Base-by-base conservation (phyloP, 2,329 filamentous ascomycete species). In the Nannizziopsis arthrosporioides region DNA sequence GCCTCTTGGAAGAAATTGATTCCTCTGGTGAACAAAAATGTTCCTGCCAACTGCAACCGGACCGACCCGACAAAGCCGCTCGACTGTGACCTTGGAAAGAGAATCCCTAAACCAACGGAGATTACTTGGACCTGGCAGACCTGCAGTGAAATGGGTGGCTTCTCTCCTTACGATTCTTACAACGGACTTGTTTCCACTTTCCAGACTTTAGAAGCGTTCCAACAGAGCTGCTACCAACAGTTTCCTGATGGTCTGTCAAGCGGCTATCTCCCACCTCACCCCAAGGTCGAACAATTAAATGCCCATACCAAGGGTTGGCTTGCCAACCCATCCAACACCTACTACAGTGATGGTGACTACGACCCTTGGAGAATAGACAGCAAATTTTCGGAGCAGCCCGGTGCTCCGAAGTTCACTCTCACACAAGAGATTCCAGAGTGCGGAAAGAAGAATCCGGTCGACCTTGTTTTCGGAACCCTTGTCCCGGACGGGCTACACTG, bases 131-230 rank as follows among this genome's bases (percentile, higher is more conserved):
- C 61, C 0, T 75, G 72, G 71, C 72, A 76, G 54, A 72, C 70
- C 56, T 77, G 74, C 58, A 72, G 68, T 1, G 65, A 76, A 56
- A 75, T 68, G 68, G 74, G 73, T 8, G 75, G 63, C 58, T 72
- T 69, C 56, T 70, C 73, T 55, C 64, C 63, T 44, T 66, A 69
- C 31, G 76, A 76, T 54, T 57, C 6, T 2, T 56, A 61, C 14
- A 64, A 70, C 48, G 66, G 71, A 32, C 59, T 77, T 7, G 60
- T 73, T 19, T 73, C 71, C 12, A 66, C 63, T 30, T 74, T 68
- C 54, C 69, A 73, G 53, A 67, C 65, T 14, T 61, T 72, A 10
- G 50, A 63, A 5, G 69, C 72, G 54, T 63, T 68, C 48, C 62
- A 67, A 40, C 61, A 67, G 39, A 61, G 67, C 45, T 77, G 74